Conservation (phyloP, 2,329 filamentous ascomycete species). For the Epichloe gansuensis region DNA sequence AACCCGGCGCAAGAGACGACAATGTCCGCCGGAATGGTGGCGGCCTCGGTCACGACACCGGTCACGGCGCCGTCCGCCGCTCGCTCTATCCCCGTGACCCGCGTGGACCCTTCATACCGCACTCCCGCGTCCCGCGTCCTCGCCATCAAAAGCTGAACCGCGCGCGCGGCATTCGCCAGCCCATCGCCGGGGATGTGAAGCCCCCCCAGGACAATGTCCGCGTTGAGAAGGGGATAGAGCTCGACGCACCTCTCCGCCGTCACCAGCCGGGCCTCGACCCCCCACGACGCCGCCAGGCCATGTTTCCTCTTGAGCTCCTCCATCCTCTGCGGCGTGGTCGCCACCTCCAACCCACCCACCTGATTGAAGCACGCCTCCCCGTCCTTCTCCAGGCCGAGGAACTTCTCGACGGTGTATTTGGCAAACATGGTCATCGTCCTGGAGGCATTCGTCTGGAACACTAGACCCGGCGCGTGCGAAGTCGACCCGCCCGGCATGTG, state of each 20-base stretch:
- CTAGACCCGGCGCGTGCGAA: constrained; percentile 50
- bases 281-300: constrained; percentile 48
- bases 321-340: constrained; percentile 44
- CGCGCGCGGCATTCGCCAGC: constrained; percentile 46
- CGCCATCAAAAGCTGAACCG: constrained; percentile 47
- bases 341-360: constrained; percentile 49
- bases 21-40: constrained; percentile 42
- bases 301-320: constrained; percentile 50
- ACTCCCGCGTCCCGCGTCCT: constrained; percentile 46
- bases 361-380: constrained; percentile 42
- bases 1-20: constrained; percentile 51
- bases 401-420: constrained; percentile 48
- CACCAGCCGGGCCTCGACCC: constrained; percentile 40
- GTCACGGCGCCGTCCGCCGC: constrained; percentile 34
- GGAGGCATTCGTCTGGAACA: constrained; percentile 48
- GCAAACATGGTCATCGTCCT: constrained; percentile 47
- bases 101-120: constrained; percentile 40
- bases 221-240: constrained; percentile 41
- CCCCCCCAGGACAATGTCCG: constrained; percentile 41
- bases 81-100: constrained; percentile 44
- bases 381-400: constrained; percentile 33
- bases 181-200: constrained; percentile 49
- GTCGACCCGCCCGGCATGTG: constrained; percentile 52
- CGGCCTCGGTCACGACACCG: constrained; percentile 37
- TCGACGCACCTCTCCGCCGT: constrained; percentile 37